Base-by-base conservation (phyloP, 805 yeast genomes). In the Kuraishia ogatae region DNA sequence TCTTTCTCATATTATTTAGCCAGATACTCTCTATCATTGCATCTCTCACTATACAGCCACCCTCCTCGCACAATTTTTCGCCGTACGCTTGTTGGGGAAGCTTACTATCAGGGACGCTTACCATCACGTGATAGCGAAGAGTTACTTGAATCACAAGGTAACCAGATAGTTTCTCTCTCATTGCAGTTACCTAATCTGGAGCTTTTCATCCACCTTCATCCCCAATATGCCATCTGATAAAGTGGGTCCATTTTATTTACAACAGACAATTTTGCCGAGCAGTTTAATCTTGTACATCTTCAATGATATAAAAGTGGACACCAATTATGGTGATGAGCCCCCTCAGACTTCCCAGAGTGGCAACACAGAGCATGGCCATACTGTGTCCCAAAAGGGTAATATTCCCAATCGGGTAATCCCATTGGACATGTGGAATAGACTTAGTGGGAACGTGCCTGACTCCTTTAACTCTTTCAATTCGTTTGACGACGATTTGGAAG, bases 401-500 rank as follows among this genome's bases (percentile, higher is more conserved):
- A n/a, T n/a, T 20, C 50, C 50, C 26, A 48, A 48, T 48, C 50
- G 29, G 15, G 20, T 24, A 48, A 28, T 22, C 29, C 29, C 50
- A 19, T 23, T n/a, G 29, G 28, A 19, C 7, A 28, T 48, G 29
- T 48, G 50, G 50, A 28, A 48, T 24, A 28, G 19, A n/a, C 50
- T 48, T 10, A n/a, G 19, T 19, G 50, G 26, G 13, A 48, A 15
- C 2, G 20, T 17, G 15, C 26, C 50, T 20, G 28, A 28, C 50
- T 24, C 50, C 29, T 48, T 48, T 10, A 29, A 50, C 43, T 50
- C 52, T 21, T 20, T 50, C 8, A 29, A 50, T 19, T 24, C 52
- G 43, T n/a, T 50, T 19, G 52, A 50, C 19, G 52, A 50, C 46
- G 52, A 50, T 26, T n/a, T 50, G 17, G 52, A 50, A 24, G 43